phyloP scores from a whole-genome alignment of 306 rosid genomes.

The Prunus salicina region DNA sequence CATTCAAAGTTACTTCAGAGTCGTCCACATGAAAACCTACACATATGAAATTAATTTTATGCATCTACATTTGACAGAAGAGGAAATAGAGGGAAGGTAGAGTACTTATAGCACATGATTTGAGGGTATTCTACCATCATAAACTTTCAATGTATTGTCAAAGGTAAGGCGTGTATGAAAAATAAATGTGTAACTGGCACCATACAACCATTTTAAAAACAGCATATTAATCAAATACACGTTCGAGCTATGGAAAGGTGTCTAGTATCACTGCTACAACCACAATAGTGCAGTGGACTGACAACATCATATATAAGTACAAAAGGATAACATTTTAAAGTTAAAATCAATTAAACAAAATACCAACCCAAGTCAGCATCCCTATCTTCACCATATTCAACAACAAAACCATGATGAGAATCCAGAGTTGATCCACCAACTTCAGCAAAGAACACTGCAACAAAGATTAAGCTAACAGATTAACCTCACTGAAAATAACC shows the following conservation, averaged over 20 bases:
- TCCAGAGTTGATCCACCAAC: conserved; percentile 86
- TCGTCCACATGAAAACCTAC: conserved; percentile 93
- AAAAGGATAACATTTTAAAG: conserved; percentile 2
- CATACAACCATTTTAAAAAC: too few relatives aligned
- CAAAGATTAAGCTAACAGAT: not conserved
- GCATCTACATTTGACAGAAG: conserved; percentile 12
- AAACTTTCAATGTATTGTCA: not conserved
- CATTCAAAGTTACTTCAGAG: conserved; percentile 77
- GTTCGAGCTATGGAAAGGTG: not conserved
- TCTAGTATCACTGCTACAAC: not conserved
- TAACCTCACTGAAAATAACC: not conserved
- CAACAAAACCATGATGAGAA: conserved; percentile 92
- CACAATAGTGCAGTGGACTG: not conserved
- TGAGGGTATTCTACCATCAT: not conserved
- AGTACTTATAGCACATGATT: not conserved
- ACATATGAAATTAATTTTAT: conserved; percentile 10
- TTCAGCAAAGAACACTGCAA: conserved; percentile 74
- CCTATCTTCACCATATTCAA: conserved; percentile 80
- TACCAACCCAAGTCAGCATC: conserved; percentile 82
- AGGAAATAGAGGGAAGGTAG: not conserved
- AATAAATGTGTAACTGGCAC: not conserved
- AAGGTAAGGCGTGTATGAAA: not conserved
- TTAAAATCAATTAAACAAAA: conserved; percentile 5
- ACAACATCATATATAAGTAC: not conserved
- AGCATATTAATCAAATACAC: not conserved